phyloP scores from a whole-genome alignment of 2,329 filamentous ascomycete genomes.

The Phaeoacremonium minimum region DNA sequence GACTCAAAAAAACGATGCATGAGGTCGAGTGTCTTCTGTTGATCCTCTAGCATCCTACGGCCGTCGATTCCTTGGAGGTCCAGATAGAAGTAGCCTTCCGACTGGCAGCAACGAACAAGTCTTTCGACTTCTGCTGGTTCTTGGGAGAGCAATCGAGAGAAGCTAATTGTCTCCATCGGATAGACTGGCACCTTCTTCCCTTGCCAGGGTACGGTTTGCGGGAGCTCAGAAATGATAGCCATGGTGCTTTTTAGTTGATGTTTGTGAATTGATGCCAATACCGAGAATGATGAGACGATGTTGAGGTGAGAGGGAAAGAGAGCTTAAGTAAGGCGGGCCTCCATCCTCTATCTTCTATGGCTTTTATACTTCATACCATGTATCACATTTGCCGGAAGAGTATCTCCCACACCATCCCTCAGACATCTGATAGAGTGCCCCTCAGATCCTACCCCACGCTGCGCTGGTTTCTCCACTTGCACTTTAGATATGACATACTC shows the following conservation, averaged over 20 bases:
- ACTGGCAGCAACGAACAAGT: conserved; percentile 41
- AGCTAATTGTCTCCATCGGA: conserved; percentile 50
- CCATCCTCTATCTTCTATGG: no score
- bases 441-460: no score
- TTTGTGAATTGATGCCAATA: background rate
- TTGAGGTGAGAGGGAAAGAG: no score
- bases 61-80: conserved; percentile 49
- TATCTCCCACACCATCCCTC: no score
- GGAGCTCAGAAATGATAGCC: conserved; percentile 30
- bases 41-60: conserved; percentile 45
- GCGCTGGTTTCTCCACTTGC: no score
- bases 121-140: conserved; percentile 49
- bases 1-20: conserved; percentile 53
- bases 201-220: conserved; percentile 42
- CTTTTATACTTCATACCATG: no score
- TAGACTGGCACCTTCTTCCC: conserved; percentile 44
- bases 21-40: conserved; percentile 45
- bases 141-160: conserved; percentile 45
- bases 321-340: no score
- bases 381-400: no score
- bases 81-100: conserved; percentile 52
- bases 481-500: no score
- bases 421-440: no score
- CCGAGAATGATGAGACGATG: no score
- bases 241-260: conserved; percentile 21